Percentiles rank a stretch among this genome's conserved stretches.
Evolutionary conservation across 1,284 basidiomycete genomes (phyloP).

Genomic region (Leccinum subrobustum): DNA sequence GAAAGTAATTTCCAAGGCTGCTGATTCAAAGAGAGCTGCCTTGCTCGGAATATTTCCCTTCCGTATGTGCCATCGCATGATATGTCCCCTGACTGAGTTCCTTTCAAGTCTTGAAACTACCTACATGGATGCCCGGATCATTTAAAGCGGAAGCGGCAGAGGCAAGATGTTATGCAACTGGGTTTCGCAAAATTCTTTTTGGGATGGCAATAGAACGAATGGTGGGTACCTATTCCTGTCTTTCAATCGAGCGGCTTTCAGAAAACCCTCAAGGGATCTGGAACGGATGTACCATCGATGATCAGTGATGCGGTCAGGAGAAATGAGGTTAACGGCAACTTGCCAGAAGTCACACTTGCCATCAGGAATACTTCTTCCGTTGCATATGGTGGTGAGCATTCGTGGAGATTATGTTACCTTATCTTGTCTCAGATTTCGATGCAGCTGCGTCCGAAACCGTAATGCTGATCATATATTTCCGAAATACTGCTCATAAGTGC

Average conservation of each 20-base stretch:
- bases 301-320: constrained; percentile 21
- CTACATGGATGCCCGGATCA: constrained; percentile 28
- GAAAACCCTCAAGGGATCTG: constrained; percentile 15
- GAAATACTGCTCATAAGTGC: neutral
- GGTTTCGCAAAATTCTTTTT: constrained; percentile 25
- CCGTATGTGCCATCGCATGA: constrained; percentile 16
- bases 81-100: constrained; percentile 1
- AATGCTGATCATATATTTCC: neutral
- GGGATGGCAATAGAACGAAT: constrained; percentile 26
- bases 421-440: constrained; percentile 4
- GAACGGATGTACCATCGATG: constrained; percentile 20
- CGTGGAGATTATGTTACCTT: neutral
- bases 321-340: constrained; percentile 20
- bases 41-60: constrained; percentile 27
- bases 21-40: constrained; percentile 25
- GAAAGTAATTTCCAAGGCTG: constrained; percentile 20
- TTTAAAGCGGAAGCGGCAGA: constrained; percentile 23
- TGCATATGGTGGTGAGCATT: constrained; percentile 27
- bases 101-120: constrained; percentile 24
- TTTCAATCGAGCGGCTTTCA: neutral
- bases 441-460: constrained; percentile 29
- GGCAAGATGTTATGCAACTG: constrained; percentile 18
- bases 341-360: constrained; percentile 20
- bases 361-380: constrained; percentile 23
- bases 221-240: constrained; percentile 9